Percentiles rank a stretch among this genome's conserved stretches.
Evolutionary conservation across 257 asterid genomes (phyloP).

Genomic region (Lithospermum erythrorhizon): DNA sequence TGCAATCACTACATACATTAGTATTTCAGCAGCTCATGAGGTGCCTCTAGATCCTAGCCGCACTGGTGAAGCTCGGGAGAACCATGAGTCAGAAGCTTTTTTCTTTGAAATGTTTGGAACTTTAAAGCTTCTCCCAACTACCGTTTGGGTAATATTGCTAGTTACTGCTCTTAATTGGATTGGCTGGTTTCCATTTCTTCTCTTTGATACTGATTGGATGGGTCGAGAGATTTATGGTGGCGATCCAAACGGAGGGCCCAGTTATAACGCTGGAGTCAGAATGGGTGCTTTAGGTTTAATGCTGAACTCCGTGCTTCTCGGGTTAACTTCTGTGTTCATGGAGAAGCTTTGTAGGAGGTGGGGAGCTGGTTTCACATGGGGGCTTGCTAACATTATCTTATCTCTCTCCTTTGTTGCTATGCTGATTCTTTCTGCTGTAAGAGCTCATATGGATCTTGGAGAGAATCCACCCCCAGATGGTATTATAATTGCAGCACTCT

Average conservation of each 20-base stretch:
- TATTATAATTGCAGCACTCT: slow-evolving; percentile 56
- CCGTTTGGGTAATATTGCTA: slow-evolving; percentile 65
- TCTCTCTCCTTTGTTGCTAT: slow-evolving; percentile 59
- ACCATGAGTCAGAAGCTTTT: slow-evolving; percentile 61
- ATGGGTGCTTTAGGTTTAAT: slow-evolving; percentile 72
- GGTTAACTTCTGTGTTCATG: slow-evolving; percentile 72
- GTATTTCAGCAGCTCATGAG: slow-evolving; percentile 60
- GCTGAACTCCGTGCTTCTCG: slow-evolving; percentile 84
- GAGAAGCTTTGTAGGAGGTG: slow-evolving; percentile 78
- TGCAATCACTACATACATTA: slow-evolving; percentile 44
- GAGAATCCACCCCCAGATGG: slow-evolving; percentile 45
- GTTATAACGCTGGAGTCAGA: slow-evolving; percentile 61
- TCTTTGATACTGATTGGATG: slow-evolving; percentile 91
- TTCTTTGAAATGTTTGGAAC: slow-evolving; percentile 74
- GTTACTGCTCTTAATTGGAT: slow-evolving; percentile 78
- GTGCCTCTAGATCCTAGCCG: slow-evolving; percentile 30
- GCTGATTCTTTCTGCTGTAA: slow-evolving; percentile 45
- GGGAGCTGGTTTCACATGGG: slow-evolving; percentile 93
- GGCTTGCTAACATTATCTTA: slow-evolving; percentile 61
- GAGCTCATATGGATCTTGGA: slow-evolving; percentile 32
- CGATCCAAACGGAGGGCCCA: slow-evolving; percentile 60
- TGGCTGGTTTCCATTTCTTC: slow-evolving; percentile 83
- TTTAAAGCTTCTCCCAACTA: slow-evolving; percentile 47
- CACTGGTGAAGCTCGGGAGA: slow-evolving; percentile 27
- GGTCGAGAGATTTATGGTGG: slow-evolving; percentile 91